phyloP scores from a whole-genome alignment of 2,329 filamentous ascomycete genomes.

The Ophiostoma pallidulum region DNA sequence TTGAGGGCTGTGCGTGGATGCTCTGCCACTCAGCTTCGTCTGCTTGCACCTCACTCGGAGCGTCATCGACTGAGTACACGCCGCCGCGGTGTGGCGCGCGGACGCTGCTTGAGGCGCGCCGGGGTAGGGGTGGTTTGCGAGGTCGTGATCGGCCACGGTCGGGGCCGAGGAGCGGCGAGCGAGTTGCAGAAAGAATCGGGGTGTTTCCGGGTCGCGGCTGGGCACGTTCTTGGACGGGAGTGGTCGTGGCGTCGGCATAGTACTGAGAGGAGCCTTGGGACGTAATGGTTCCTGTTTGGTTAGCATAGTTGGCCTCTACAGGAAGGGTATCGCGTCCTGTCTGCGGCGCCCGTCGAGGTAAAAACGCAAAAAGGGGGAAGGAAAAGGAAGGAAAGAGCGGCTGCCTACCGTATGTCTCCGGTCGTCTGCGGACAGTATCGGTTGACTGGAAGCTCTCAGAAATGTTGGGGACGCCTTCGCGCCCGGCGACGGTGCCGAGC shows the following conservation, averaged over 20 bases:
- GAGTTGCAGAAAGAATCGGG: constrained; percentile 23
- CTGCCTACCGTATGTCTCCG: constrained; percentile 48
- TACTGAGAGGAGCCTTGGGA: constrained; percentile 10
- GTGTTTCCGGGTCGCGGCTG: constrained; percentile 27
- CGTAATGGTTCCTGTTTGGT: constrained; percentile 9
- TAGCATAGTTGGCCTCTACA: not conserved
- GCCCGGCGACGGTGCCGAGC: not conserved
- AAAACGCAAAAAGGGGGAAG: not conserved
- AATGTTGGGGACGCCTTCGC: constrained; percentile 27
- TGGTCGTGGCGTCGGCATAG: constrained; percentile 11
- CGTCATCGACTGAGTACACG: constrained; percentile 87
- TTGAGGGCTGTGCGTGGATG: constrained; percentile 16
- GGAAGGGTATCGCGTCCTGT: not conserved
- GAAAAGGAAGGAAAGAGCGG: not conserved
- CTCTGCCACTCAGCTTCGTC: constrained; percentile 47
- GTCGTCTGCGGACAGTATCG: constrained; percentile 49
- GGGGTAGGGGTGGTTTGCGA: constrained; percentile 63
- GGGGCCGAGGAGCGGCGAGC: constrained; percentile 36
- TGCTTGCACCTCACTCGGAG: constrained; percentile 66
- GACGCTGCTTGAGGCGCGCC: constrained; percentile 63
- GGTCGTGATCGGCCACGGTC: constrained; percentile 45
- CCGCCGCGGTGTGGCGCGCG: constrained; percentile 70
- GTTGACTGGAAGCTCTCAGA: constrained; percentile 49
- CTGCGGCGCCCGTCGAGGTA: too few relatives aligned
- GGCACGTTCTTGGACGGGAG: constrained; percentile 28